Evolutionary conservation across 2,329 filamentous ascomycete genomes (phyloP).

Genomic region (Aurifilum marmelostoma): DNA sequence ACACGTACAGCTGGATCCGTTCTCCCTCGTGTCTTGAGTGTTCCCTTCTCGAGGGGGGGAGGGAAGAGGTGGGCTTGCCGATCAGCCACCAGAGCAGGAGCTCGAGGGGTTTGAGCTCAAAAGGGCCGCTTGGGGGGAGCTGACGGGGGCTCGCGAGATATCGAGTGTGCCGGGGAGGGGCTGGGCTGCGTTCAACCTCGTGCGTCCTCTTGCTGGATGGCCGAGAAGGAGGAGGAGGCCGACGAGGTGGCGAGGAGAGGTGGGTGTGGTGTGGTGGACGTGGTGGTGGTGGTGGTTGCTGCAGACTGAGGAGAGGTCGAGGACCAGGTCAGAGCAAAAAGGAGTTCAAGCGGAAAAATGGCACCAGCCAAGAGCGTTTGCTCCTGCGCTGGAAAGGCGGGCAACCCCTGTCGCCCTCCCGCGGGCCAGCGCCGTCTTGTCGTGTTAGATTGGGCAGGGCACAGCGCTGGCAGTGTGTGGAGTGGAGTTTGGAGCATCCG

Average conservation of each 20-base stretch:
- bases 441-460: constrained; percentile 7
- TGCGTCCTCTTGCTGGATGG: constrained; percentile 1
- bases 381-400: constrained; percentile 8
- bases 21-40: background rate
- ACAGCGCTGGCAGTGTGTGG: constrained; percentile 9
- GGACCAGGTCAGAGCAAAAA: constrained; percentile 3
- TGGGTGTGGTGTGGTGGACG: constrained; percentile 15
- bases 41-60: background rate
- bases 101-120: constrained; percentile 4
- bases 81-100: background rate
- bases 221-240: constrained; percentile 9
- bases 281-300: constrained; percentile 12
- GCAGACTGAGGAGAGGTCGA: constrained; percentile 14
- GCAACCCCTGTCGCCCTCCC: constrained; percentile 12
- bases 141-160: background rate
- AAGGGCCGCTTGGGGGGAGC: background rate
- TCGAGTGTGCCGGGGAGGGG: constrained; percentile 12
- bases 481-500: constrained; percentile 9
- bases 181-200: constrained; percentile 24
- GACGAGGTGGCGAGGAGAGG: constrained; percentile 18
- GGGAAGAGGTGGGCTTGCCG: background rate
- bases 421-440: background rate
- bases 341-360: constrained; percentile 16
- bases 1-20: background rate
- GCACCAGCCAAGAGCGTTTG: constrained; percentile 6